A percentile compares a stretch with the other conserved stretches of the same genome.
Conservation (phyloP, 306 rosid genomes). For the Psophocarpus tetragonolobus region DNA sequence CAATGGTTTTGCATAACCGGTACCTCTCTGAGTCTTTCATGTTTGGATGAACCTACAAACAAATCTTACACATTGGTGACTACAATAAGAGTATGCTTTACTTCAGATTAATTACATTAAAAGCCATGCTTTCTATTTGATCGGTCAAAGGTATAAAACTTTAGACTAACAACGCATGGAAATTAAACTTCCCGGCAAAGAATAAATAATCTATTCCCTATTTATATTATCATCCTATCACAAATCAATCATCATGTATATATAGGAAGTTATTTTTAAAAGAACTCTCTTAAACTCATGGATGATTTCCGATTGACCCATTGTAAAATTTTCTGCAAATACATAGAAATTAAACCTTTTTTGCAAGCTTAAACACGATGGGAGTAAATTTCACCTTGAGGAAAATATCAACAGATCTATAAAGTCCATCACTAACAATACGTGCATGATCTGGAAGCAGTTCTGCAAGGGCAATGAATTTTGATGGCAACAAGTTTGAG, state of each 20-base stretch:
- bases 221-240: background rate
- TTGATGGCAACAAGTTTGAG: conserved; percentile 71
- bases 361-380: background rate
- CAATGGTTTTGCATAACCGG: conserved; percentile 91
- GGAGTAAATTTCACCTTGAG: conserved; percentile 66
- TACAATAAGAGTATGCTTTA: background rate
- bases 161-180: too few species aligned
- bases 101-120: background rate
- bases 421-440: conserved; percentile 78
- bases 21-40: conserved; percentile 82
- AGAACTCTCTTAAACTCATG: background rate
- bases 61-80: background rate
- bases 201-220: too few species aligned
- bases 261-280: background rate
- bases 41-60: conserved; percentile 80
- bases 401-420: conserved; percentile 90
- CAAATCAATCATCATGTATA: background rate
- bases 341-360: background rate
- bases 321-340: background rate
- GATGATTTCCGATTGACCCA: background rate
- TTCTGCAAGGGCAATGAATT: conserved; percentile 80
- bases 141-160: background rate
- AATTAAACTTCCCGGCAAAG: background rate
- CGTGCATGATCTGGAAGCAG: conserved; percentile 97
- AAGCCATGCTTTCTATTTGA: background rate